Percentiles rank a stretch among this genome's conserved stretches.
Evolutionary conservation across 1,139 yeast species (phyloP).

Genomic region (Debaryomyces psychrophilus): DNA sequence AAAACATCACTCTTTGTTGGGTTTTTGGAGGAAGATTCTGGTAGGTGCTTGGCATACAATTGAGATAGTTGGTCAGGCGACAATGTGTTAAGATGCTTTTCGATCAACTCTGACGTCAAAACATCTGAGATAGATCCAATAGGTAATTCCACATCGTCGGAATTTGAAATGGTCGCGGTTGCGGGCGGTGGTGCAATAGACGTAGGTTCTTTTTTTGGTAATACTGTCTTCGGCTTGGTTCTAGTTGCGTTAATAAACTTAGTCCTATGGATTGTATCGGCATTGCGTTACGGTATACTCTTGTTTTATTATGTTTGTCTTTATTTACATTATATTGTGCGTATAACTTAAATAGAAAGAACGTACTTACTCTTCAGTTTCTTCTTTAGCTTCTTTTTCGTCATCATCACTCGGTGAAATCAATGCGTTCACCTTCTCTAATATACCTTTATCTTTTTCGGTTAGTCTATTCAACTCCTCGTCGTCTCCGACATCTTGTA

Average conservation of each 20-base stretch:
- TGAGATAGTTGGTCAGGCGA: constrained; percentile 38
- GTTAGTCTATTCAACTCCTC: constrained; percentile 65
- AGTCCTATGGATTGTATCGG: not conserved
- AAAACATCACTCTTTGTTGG: constrained; percentile 46
- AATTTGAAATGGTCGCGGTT: not conserved
- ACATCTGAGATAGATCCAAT: constrained; percentile 41
- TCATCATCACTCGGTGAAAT: constrained; percentile 47
- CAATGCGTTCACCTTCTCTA: constrained; percentile 56
- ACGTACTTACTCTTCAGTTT: constrained; percentile 22
- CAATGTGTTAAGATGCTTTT: constrained; percentile 41
- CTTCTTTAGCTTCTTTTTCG: constrained; percentile 44
- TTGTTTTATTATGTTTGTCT: constrained; percentile 3
- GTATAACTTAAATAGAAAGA: constrained; percentile 10
- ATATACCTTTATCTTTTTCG: constrained; percentile 59
- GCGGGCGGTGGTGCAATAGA: not conserved
- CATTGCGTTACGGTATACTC: not conserved
- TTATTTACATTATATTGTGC: constrained; percentile 10
- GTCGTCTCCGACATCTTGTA: constrained; percentile 78
- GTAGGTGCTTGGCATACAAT: constrained; percentile 45
- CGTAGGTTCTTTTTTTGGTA: not conserved
- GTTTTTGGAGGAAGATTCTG: constrained; percentile 38
- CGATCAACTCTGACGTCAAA: constrained; percentile 41
- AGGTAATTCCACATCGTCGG: constrained; percentile 20
- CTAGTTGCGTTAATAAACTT: constrained; percentile 9
- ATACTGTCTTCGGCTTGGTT: not conserved